These are phyloP conservation scores for Cadophora luteo-olivacea DNA, from an alignment of 2,329 filamentous ascomycete genomes.

Conservation along the genomic window DNA sequence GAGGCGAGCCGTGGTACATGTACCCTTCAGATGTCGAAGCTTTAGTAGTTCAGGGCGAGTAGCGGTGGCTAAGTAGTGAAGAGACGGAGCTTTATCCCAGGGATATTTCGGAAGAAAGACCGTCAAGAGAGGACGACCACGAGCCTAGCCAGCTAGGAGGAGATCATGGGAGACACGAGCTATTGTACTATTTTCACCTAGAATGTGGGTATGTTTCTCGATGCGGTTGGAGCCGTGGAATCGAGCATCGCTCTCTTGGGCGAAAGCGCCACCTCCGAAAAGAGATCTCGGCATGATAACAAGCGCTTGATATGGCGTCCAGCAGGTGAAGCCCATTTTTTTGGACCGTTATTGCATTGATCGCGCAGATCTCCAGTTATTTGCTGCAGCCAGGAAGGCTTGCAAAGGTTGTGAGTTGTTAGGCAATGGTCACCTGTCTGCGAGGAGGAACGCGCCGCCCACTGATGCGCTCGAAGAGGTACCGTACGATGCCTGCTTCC, in stretches of 20 bases:
- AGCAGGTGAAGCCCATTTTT: not conserved
- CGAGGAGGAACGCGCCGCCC: not conserved
- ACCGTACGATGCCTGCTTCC: not conserved
- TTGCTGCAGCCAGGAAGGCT: not conserved
- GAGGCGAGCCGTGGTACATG: conserved; percentile 14
- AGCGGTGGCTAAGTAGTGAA: conserved; percentile 8
- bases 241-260: not conserved
- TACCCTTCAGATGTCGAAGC: conserved; percentile 1
- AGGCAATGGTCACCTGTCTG: conserved; percentile 2
- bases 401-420: not conserved
- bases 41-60: not conserved
- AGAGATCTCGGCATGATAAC: conserved; percentile 13
- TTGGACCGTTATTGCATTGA: not conserved
- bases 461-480: not conserved
- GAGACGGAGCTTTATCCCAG: not conserved
- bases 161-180: conserved; percentile 12
- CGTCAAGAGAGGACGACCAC: not conserved
- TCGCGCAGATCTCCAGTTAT: conserved; percentile 5
- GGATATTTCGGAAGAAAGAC: conserved; percentile 1
- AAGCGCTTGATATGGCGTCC: conserved; percentile 1
- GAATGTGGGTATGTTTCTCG: not conserved
- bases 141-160: not conserved
- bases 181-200: conserved; percentile 12
- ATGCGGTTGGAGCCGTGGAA: conserved; percentile 1
- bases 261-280: conserved; percentile 10